Percentiles rank a stretch among this genome's conserved stretches.
Evolutionary conservation across 306 rosid genomes (phyloP).

Genomic region (Acmispon strigosus): DNA sequence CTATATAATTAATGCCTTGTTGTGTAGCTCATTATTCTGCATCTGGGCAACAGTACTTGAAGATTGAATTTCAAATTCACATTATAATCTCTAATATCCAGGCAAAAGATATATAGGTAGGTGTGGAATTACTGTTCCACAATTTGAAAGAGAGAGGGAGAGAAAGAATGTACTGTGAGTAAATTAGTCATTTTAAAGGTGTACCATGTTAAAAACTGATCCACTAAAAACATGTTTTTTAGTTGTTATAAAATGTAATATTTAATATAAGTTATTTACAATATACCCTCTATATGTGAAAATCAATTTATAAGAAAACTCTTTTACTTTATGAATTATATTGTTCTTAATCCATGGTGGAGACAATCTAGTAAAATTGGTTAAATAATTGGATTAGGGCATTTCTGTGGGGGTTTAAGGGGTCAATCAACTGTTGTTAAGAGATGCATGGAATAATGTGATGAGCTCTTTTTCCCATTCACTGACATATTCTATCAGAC

Average conservation of each 20-base stretch:
- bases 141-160: neutral
- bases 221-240: too few relatives aligned
- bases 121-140: slow-evolving; percentile 2
- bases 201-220: too few relatives aligned
- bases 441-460: slow-evolving; percentile 53
- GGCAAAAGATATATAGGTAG: neutral
- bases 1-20: slow-evolving; percentile 1
- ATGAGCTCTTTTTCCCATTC: slow-evolving; percentile 54
- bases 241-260: too few relatives aligned
- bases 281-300: too few relatives aligned
- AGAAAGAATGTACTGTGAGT: slow-evolving; percentile 12
- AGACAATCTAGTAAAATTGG: too few relatives aligned
- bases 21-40: slow-evolving; percentile 26
- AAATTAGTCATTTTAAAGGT: too few relatives aligned
- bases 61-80: slow-evolving; percentile 2
- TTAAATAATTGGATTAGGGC: too few relatives aligned
- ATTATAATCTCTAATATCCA: slow-evolving; percentile 12
- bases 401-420: slow-evolving; percentile 22
- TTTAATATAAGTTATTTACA: too few relatives aligned
- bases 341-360: too few relatives aligned
- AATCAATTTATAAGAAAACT: too few relatives aligned
- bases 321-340: too few relatives aligned
- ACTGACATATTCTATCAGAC: slow-evolving; percentile 69
- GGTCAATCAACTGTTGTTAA: slow-evolving; percentile 15
- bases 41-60: slow-evolving; percentile 26